Conservation (phyloP, 352 stramenopile species). For the Globisporangium solare region DNA sequence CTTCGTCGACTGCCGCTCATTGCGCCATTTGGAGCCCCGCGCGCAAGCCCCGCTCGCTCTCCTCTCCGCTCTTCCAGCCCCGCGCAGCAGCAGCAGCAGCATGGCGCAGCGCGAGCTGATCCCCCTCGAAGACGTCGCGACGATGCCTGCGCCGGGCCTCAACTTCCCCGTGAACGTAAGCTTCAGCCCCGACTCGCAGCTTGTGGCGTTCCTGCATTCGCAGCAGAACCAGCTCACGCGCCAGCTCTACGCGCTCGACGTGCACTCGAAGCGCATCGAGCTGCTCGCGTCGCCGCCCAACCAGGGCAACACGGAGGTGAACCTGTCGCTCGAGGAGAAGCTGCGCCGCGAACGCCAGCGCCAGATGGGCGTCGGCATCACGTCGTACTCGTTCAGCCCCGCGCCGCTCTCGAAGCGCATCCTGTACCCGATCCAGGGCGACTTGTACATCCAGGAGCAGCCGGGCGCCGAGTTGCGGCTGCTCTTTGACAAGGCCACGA, state of each 20-base stretch:
- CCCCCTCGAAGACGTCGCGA: conserved; percentile 83
- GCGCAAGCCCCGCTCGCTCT: neutral
- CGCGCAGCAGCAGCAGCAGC: neutral
- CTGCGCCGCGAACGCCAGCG: conserved; percentile 87
- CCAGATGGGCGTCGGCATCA: conserved; percentile 91
- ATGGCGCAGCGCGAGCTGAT: conserved; percentile 37
- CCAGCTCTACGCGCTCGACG: conserved; percentile 82
- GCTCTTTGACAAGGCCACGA: conserved; percentile 86
- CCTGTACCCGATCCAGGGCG: conserved; percentile 89
- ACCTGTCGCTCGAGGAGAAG: conserved; percentile 89
- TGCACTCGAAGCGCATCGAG: conserved; percentile 42
- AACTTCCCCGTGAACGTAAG: conserved; percentile 72
- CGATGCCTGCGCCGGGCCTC: conserved; percentile 82
- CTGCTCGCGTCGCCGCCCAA: conserved; percentile 66
- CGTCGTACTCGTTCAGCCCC: conserved; percentile 85
- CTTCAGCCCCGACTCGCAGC: conserved; percentile 80
- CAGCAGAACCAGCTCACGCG: conserved; percentile 72
- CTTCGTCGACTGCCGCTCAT: neutral
- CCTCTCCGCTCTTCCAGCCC: neutral
- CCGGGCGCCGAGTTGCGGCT: conserved; percentile 61
- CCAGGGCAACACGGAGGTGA: conserved; percentile 79
- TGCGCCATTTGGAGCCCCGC: neutral
- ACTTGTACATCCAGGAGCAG: conserved; percentile 92
- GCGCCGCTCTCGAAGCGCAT: conserved; percentile 57
- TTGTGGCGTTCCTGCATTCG: conserved; percentile 87